phyloP scores from a whole-genome alignment of 176 grass and related monocot species.

The Musa troglodytarum region DNA sequence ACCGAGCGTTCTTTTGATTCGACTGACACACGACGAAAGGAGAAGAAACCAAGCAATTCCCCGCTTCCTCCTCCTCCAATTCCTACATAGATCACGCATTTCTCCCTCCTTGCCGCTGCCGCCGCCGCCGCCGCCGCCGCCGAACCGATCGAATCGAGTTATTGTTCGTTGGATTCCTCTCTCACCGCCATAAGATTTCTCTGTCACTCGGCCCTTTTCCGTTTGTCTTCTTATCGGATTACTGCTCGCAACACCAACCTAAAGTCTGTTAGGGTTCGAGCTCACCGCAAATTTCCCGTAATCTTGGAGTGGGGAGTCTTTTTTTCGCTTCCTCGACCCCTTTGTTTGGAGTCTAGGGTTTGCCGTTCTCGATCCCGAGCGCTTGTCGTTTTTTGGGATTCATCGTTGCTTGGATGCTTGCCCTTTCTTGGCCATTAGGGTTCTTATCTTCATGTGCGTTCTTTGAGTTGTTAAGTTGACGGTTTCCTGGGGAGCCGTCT shows the following conservation, averaged over 20 bases:
- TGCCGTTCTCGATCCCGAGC: background rate
- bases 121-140: no score
- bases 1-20: no score
- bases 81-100: background rate
- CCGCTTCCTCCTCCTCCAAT: background rate
- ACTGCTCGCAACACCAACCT: no score
- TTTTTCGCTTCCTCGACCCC: background rate
- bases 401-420: background rate
- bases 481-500: no score
- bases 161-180: background rate
- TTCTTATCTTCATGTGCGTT: no score
- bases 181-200: background rate
- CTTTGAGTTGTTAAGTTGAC: no score
- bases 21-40: no score
- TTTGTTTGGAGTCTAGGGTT: background rate
- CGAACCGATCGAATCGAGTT: background rate
- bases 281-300: background rate
- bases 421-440: background rate
- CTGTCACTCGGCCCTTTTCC: no score
- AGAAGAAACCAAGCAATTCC: background rate
- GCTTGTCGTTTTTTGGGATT: background rate
- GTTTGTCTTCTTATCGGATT: no score
- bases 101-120: background rate
- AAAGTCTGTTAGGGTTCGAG: background rate
- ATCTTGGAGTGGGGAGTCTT: background rate